phyloP scores from a whole-genome alignment of 75 land plant species.

The Sequoia sempervirens region DNA sequence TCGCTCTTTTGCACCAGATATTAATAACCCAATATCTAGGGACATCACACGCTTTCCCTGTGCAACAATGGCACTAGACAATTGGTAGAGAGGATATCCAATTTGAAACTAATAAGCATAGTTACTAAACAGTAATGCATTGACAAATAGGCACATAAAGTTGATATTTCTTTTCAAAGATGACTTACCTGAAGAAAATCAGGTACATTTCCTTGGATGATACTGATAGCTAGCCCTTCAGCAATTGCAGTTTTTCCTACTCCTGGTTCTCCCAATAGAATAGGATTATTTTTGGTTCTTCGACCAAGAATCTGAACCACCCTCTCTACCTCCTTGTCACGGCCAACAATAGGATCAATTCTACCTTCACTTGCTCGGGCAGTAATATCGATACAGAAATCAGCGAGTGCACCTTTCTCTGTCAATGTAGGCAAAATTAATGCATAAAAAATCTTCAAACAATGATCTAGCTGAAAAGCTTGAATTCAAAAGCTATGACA shows the following conservation, averaged over 20 bases:
- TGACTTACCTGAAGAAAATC: conserved; percentile 54
- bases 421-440: conserved; percentile 6
- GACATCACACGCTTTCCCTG: conserved; percentile 84
- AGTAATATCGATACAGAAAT: conserved; percentile 86
- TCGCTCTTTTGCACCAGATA: conserved; percentile 84
- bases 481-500: neutral
- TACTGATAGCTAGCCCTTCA: conserved; percentile 84
- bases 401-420: conserved; percentile 66
- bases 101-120: neutral
- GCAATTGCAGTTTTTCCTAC: conserved; percentile 99
- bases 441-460: neutral
- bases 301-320: conserved; percentile 80
- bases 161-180: neutral
- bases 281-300: conserved; percentile 94
- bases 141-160: neutral
- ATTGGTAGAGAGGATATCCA: neutral
- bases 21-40: conserved; percentile 81
- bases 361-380: conserved; percentile 67
- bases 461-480: neutral
- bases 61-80: neutral
- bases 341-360: conserved; percentile 92
- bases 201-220: conserved; percentile 66
- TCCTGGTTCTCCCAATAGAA: conserved; percentile 92
- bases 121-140: neutral
- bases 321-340: conserved; percentile 70